Evolutionary conservation across 108 stramenopile species (phyloP).

Genomic region (Aurantiochytrium sp.): DNA sequence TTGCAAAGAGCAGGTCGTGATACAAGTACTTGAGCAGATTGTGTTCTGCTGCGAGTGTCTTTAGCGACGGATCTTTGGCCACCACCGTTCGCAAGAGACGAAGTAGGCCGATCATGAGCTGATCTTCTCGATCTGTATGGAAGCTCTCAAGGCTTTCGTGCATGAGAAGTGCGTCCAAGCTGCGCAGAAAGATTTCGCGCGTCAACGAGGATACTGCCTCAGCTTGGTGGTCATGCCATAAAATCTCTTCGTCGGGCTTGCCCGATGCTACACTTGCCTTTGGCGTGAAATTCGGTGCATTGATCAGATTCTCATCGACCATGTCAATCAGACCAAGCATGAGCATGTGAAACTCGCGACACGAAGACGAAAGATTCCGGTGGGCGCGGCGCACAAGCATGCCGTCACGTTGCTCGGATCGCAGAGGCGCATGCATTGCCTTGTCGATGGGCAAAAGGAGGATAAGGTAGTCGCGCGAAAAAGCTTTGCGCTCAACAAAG

Average conservation of each 20-base stretch:
- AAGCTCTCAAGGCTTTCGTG: slow-evolving; percentile 8
- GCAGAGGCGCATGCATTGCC: slow-evolving; percentile 10
- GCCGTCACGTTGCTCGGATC: not conserved
- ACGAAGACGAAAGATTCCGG: not conserved
- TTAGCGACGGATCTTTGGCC: not conserved
- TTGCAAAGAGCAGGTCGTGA: not conserved
- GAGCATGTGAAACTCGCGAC: not conserved
- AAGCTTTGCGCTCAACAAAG: not conserved
- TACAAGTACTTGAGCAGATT: not conserved
- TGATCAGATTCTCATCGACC: not conserved
- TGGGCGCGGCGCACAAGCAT: not conserved
- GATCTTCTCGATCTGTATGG: not conserved
- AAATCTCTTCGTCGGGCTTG: no score
- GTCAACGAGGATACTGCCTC: not conserved
- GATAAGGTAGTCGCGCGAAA: not conserved
- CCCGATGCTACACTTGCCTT: not conserved
- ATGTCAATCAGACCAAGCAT: not conserved
- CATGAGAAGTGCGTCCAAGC: not conserved
- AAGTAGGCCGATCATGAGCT: not conserved
- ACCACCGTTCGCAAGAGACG: not conserved
- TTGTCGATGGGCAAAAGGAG: not conserved
- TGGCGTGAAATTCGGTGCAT: not conserved
- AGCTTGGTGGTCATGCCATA: not conserved
- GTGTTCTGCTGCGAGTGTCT: not conserved
- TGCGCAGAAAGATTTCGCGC: not conserved